A percentile compares a stretch with the other conserved stretches of the same genome.
Evolutionary conservation across 495 filamentous ascomycete species (phyloP).

Genomic region (Coniosporium apollinis): DNA sequence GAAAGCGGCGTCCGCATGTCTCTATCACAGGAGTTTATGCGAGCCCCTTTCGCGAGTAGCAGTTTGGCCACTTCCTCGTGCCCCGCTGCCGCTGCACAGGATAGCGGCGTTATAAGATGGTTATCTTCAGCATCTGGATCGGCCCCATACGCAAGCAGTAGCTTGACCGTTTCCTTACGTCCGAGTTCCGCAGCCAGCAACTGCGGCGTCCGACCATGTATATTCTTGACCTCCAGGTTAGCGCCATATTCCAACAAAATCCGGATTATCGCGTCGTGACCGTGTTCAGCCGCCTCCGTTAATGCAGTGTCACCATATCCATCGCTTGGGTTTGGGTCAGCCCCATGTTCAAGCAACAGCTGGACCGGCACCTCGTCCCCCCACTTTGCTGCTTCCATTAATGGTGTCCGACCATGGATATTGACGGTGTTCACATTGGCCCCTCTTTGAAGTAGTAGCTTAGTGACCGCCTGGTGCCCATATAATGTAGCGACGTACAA

Average conservation of each 20-base stretch:
- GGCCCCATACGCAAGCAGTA: conserved; percentile 1
- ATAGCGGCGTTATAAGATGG: conserved; percentile 12
- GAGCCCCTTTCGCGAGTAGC: conserved; percentile 7
- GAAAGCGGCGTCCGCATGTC: not conserved
- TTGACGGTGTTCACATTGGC: not conserved
- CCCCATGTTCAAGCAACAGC: too few relatives aligned
- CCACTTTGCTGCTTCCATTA: not conserved
- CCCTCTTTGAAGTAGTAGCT: not conserved
- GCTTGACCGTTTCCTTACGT: too few relatives aligned
- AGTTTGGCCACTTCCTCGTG: conserved; percentile 13
- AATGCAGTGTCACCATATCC: not conserved
- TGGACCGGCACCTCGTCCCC: not conserved
- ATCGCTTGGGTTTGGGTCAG: too few relatives aligned
- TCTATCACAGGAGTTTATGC: not conserved
- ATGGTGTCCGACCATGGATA: not conserved
- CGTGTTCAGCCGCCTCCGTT: conserved; percentile 1
- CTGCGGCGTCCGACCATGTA: too few relatives aligned
- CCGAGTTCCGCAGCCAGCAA: too few relatives aligned
- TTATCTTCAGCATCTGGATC: conserved; percentile 12
- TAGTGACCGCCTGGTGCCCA: not conserved
- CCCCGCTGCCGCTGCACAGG: conserved; percentile 14
- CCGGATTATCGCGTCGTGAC: conserved; percentile 9
- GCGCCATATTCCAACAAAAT: conserved; percentile 8
- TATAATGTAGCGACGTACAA: not conserved
- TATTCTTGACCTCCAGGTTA: too few relatives aligned